These are phyloP conservation scores for Apiospora rasikravindrae DNA, from an alignment of 2,329 filamentous ascomycete species.

Conservation along the genomic window DNA sequence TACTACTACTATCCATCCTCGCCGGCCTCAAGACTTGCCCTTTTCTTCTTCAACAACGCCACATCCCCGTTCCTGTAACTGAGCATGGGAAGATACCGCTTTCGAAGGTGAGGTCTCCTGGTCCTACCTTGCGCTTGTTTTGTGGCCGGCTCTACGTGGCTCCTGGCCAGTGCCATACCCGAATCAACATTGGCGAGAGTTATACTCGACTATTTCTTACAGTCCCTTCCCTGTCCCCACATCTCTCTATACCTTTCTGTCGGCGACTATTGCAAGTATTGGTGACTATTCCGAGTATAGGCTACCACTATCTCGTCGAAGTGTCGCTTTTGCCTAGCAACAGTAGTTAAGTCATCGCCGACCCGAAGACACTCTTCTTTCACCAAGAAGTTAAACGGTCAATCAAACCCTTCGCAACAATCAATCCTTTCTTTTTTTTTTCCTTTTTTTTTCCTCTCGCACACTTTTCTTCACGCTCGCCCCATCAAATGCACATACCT, in stretches of 20 bases:
- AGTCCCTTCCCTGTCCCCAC: conserved; percentile 8
- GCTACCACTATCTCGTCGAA: background rate
- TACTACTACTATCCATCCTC: background rate
- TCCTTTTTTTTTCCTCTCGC: no score
- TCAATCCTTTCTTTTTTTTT: background rate
- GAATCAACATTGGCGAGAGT: background rate
- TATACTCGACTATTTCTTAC: conserved; percentile 9
- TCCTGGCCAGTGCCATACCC: background rate
- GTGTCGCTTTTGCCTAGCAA: background rate
- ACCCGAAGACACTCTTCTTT: background rate
- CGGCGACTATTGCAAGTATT: background rate
- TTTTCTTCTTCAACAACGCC: background rate
- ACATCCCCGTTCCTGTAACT: background rate
- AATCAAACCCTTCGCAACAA: background rate
- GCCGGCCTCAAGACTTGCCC: background rate
- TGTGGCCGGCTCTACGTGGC: background rate
- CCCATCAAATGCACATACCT: background rate
- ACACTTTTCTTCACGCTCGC: background rate
- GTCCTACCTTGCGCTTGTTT: background rate
- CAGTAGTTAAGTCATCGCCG: background rate
- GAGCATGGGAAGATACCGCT: conserved; percentile 8
- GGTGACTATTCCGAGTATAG: background rate
- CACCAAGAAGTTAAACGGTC: background rate
- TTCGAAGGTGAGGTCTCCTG: conserved; percentile 2
- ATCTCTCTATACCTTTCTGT: background rate